Percentiles rank a stretch among this genome's conserved stretches.
Evolutionary conservation across 352 stramenopile species (phyloP).

Genomic region (Albugo candida): DNA sequence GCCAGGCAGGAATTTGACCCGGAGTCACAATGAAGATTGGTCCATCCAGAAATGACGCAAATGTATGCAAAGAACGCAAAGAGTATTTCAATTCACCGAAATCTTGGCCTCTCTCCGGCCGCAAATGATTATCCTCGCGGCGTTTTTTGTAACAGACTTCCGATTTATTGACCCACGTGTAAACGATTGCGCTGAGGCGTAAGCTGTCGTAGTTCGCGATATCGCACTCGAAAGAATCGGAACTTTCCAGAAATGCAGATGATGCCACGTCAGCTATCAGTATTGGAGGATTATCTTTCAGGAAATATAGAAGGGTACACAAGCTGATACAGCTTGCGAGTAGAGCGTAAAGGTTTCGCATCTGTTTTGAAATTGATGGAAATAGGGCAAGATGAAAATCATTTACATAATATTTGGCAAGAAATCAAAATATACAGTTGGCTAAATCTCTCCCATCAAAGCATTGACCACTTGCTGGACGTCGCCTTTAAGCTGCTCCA

Average conservation of each 20-base stretch:
- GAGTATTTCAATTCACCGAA: slow-evolving; percentile 79
- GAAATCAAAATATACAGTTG: background rate
- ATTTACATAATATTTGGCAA: no score
- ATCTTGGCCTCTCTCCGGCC: slow-evolving; percentile 52
- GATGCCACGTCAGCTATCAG: no score
- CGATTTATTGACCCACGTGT: slow-evolving; percentile 75
- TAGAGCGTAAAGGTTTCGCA: no score
- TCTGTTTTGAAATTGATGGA: no score
- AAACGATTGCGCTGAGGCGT: slow-evolving; percentile 49
- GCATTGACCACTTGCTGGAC: slow-evolving; percentile 64
- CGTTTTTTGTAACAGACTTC: slow-evolving; percentile 59
- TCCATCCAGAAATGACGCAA: slow-evolving; percentile 52
- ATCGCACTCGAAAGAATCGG: slow-evolving; percentile 16
- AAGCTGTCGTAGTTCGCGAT: slow-evolving; percentile 44
- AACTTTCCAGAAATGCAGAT: no score
- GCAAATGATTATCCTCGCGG: slow-evolving; percentile 23
- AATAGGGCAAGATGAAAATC: no score
- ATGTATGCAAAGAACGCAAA: slow-evolving; percentile 59
- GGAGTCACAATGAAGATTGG: slow-evolving; percentile 73
- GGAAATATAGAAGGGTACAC: no score
- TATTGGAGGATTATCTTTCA: no score
- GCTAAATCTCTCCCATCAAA: slow-evolving; percentile 65
- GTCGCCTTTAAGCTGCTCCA: slow-evolving; percentile 69
- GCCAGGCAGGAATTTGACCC: slow-evolving; percentile 62
- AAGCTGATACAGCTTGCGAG: no score